A percentile compares a stretch with the other conserved stretches of the same genome.
Conservation (phyloP, 306 rosid species). For the Purshia tridentata region DNA sequence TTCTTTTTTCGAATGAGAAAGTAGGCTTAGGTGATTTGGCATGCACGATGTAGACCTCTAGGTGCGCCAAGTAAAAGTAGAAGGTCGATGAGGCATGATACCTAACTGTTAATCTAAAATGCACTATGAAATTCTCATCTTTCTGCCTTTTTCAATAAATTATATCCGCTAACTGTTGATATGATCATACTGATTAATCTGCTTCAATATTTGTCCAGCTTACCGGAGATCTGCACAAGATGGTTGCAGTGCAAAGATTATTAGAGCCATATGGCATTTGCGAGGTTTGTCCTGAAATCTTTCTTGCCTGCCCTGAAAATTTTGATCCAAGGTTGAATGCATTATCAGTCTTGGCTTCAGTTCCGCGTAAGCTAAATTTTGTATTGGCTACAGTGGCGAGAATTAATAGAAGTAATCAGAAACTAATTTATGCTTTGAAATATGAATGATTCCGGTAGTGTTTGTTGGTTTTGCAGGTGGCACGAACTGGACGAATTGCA, state of each 20-base stretch:
- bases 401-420: not conserved
- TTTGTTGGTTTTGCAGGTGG: constrained; percentile 51
- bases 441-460: not conserved
- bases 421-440: not conserved
- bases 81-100: too few species aligned
- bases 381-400: not conserved
- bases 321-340: constrained; percentile 7
- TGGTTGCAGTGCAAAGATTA: constrained; percentile 86
- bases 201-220: constrained; percentile 40
- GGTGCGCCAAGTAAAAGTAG: too few species aligned
- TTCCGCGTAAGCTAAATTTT: not conserved
- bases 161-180: not conserved
- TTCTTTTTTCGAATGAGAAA: too few species aligned
- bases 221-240: constrained; percentile 82
- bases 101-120: too few species aligned
- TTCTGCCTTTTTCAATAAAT: not conserved
- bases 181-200: constrained; percentile 24
- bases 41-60: too few species aligned
- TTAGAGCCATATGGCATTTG: constrained; percentile 86
- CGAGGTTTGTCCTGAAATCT: constrained; percentile 59
- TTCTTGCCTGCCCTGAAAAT: constrained; percentile 3
- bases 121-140: too few species aligned
- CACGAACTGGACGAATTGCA: constrained; percentile 81
- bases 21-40: too few species aligned
- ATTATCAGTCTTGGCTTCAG: not conserved